phyloP scores from a whole-genome alignment of 768 basidiomycete genomes.

The Amanita phalloides region DNA sequence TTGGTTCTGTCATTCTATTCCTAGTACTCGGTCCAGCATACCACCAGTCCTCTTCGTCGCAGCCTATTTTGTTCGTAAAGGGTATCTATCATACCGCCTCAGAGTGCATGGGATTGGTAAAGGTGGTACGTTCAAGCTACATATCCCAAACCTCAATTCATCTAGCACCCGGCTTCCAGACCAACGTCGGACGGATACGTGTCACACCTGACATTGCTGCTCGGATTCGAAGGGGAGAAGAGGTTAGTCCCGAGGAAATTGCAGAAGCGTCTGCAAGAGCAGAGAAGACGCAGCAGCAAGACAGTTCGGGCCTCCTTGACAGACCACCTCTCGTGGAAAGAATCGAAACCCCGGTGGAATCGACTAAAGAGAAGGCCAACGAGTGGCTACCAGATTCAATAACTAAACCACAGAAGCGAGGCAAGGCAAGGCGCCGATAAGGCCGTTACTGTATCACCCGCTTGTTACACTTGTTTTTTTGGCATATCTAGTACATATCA shows the following conservation, averaged over 20 bases:
- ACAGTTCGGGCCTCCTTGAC: slow-evolving; percentile 4
- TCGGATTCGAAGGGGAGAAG: slow-evolving; percentile 38
- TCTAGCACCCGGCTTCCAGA: slow-evolving; percentile 45
- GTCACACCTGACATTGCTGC: slow-evolving; percentile 47
- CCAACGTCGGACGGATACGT: slow-evolving; percentile 35
- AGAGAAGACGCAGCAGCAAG: slow-evolving; percentile 22
- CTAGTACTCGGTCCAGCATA: not conserved
- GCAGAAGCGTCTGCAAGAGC: slow-evolving; percentile 32
- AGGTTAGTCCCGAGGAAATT: slow-evolving; percentile 43
- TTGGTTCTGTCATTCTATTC: not conserved
- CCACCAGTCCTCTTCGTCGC: slow-evolving; percentile 31
- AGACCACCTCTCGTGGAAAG: slow-evolving; percentile 4
- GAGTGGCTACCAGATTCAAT: slow-evolving; percentile 43
- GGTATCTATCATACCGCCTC: slow-evolving; percentile 36
- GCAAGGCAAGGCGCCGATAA: slow-evolving; percentile 15
- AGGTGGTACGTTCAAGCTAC: slow-evolving; percentile 25
- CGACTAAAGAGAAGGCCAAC: slow-evolving; percentile 15
- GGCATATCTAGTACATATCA: no score
- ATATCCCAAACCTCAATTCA: not conserved
- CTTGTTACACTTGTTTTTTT: no score
- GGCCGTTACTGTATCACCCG: not conserved
- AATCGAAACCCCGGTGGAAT: slow-evolving; percentile 5
- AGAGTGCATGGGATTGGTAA: slow-evolving; percentile 43
- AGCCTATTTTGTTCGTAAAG: slow-evolving; percentile 35
- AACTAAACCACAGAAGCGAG: slow-evolving; percentile 32